These are phyloP conservation scores for Trichoderma brevicompactum DNA, from an alignment of 2,329 filamentous ascomycete genomes.

Conservation along the genomic window DNA sequence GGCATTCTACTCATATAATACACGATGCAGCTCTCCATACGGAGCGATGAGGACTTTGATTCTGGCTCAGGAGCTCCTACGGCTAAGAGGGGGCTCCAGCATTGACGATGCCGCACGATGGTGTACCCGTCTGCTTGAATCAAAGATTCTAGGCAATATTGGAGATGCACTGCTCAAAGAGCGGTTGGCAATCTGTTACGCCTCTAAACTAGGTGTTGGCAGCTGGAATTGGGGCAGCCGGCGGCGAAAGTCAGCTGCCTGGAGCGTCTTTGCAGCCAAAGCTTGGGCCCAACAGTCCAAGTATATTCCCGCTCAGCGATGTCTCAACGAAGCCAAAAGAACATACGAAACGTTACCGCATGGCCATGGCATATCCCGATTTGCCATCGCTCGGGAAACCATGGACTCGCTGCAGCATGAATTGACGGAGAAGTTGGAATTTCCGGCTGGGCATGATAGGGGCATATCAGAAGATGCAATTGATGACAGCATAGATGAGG, in stretches of 20 bases:
- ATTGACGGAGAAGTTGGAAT: constrained; percentile 53
- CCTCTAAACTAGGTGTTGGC: constrained; percentile 70
- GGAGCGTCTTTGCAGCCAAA: constrained; percentile 82
- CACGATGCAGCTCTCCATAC: constrained; percentile 78
- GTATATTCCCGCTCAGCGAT: constrained; percentile 75
- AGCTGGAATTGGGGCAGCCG: constrained; percentile 71
- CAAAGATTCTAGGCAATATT: constrained; percentile 71
- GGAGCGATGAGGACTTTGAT: constrained; percentile 78
- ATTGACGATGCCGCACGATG: constrained; percentile 87
- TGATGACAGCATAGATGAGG: constrained; percentile 54
- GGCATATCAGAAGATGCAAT: constrained; percentile 46
- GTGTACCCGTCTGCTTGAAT: constrained; percentile 79
- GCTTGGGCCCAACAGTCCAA: constrained; percentile 81
- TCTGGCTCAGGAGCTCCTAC: constrained; percentile 79
- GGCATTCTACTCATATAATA: constrained; percentile 89
- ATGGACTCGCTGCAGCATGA: constrained; percentile 56
- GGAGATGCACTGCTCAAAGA: constrained; percentile 86
- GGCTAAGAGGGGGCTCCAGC: constrained; percentile 76
- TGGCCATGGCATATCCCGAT: constrained; percentile 57
- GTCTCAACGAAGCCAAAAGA: constrained; percentile 69
- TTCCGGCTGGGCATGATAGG: constrained; percentile 38
- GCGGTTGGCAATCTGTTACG: constrained; percentile 82
- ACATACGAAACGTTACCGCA: constrained; percentile 58
- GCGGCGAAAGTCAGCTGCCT: constrained; percentile 83
- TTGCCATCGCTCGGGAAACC: constrained; percentile 56